phyloP scores from a whole-genome alignment of 768 basidiomycete species.

The Udeniomyces megalosporus region DNA sequence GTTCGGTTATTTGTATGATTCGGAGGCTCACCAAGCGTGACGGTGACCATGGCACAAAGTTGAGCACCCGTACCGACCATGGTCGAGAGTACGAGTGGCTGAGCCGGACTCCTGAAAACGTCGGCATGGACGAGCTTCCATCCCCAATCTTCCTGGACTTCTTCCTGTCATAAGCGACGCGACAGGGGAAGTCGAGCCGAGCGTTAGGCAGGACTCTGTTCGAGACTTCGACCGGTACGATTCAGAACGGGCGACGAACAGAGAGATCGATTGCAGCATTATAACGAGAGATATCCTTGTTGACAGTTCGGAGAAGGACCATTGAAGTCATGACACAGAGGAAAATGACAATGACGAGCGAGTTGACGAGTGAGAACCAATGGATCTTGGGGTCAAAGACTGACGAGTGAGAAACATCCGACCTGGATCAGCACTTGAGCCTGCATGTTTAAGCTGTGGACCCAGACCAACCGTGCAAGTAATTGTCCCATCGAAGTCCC shows the following conservation, averaged over 20 bases:
- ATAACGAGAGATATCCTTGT: slow-evolving; percentile 86
- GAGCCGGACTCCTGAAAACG: slow-evolving; percentile 70
- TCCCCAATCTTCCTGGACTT: slow-evolving; percentile 65
- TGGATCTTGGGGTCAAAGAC: slow-evolving; percentile 42
- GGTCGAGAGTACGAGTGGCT: slow-evolving; percentile 62
- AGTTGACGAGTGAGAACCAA: slow-evolving; percentile 91
- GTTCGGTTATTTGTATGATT: no score
- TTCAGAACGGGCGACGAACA: no score
- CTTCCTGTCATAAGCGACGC: not conserved
- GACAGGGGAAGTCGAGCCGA: not conserved
- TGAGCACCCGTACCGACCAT: slow-evolving; percentile 85
- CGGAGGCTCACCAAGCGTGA: slow-evolving; percentile 53
- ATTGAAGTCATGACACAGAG: slow-evolving; percentile 85
- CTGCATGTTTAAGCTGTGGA: no score
- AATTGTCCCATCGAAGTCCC: slow-evolving; percentile 94
- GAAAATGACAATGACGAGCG: slow-evolving; percentile 76
- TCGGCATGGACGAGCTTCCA: slow-evolving; percentile 97
- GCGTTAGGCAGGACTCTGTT: no score
- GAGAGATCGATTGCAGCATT: slow-evolving; percentile 81
- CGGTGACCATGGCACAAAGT: slow-evolving; percentile 64
- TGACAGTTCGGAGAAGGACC: slow-evolving; percentile 70
- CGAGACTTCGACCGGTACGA: no score
- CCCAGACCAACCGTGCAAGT: slow-evolving; percentile 26
- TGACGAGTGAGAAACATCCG: slow-evolving; percentile 30
- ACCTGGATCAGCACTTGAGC: no score